Evolutionary conservation across 192 early-diverging fungal genomes (phyloP).

Genomic region (Coemansia sp.): DNA sequence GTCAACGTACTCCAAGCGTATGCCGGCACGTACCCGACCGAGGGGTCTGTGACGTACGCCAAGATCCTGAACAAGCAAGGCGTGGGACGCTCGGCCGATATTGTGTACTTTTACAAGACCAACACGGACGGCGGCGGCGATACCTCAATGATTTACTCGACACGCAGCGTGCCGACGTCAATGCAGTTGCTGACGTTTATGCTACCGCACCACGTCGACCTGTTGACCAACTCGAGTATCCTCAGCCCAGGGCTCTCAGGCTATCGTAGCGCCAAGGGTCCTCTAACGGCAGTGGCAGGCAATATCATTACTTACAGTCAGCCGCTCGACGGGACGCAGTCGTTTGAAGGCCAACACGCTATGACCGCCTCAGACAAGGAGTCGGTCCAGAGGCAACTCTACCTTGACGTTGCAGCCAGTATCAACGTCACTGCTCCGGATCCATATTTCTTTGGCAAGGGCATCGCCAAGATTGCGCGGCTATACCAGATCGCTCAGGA

Average conservation of each 20-base stretch:
- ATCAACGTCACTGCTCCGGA: constrained; percentile 41
- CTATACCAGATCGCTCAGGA: constrained; percentile 57
- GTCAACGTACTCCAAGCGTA: constrained; percentile 51
- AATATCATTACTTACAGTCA: constrained; percentile 54
- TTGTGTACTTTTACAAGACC: constrained; percentile 47
- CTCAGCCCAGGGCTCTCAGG: constrained; percentile 30
- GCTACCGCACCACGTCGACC: constrained; percentile 58
- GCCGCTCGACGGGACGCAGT: constrained; percentile 28
- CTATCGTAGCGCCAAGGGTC: constrained; percentile 57
- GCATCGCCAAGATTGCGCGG: constrained; percentile 52
- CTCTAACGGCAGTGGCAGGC: constrained; percentile 52
- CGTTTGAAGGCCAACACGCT: constrained; percentile 31
- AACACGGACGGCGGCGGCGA: constrained; percentile 34
- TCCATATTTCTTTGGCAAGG: constrained; percentile 61
- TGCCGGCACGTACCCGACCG: constrained; percentile 50
- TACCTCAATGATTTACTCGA: constrained; percentile 15
- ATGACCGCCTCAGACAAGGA: constrained; percentile 27
- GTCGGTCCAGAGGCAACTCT: constrained; percentile 39
- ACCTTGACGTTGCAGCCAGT: constrained; percentile 30
- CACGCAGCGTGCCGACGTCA: constrained; percentile 9
- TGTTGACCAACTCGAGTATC: constrained; percentile 8
- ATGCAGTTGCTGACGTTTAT: constrained; percentile 49
- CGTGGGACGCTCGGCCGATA: constrained; percentile 28
- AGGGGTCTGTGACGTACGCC: constrained; percentile 52
- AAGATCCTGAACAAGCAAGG: constrained; percentile 31